Evolutionary conservation across 345 rosid species (phyloP).

Genomic region (Carallia pectinifolia): DNA sequence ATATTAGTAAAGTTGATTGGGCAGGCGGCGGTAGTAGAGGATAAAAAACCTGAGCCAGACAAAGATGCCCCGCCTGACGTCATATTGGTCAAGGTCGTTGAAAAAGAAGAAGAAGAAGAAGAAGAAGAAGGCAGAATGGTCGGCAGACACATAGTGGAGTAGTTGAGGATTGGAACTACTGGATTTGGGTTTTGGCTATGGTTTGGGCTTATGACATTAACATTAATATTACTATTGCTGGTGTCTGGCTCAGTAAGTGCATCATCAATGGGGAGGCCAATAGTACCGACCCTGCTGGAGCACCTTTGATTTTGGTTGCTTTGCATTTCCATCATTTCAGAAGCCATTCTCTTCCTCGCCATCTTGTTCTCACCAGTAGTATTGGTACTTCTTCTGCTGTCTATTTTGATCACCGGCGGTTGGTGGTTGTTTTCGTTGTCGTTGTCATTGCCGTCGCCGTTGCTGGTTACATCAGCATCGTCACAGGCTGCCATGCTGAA

Average conservation of each 20-base stretch:
- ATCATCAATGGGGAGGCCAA: slow-evolving; percentile 1
- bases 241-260: neutral
- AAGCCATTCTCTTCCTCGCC: slow-evolving; percentile 82
- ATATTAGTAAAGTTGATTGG: slow-evolving; percentile 23
- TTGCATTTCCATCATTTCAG: slow-evolving; percentile 57
- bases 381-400: neutral
- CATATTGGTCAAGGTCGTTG: slow-evolving; percentile 37
- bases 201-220: slow-evolving; percentile 8
- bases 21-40: no score
- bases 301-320: slow-evolving; percentile 31
- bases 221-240: neutral
- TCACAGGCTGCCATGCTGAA: slow-evolving; percentile 4
- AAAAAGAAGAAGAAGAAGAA: slow-evolving; percentile 38
- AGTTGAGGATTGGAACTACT: slow-evolving; percentile 37
- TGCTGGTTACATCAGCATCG: neutral
- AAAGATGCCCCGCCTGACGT: slow-evolving; percentile 45
- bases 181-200: slow-evolving; percentile 23
- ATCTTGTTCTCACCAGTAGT: slow-evolving; percentile 24
- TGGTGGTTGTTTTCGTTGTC: neutral
- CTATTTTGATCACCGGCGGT: no score
- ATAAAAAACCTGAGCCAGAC: neutral
- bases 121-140: slow-evolving; percentile 15
- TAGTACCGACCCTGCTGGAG: neutral
- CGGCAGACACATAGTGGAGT: slow-evolving; percentile 45
- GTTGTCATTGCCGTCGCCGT: no score